Evolutionary conservation across 202 grass and related monocot species (phyloP).

Genomic region (Bolboschoenoplectus hybrid): DNA sequence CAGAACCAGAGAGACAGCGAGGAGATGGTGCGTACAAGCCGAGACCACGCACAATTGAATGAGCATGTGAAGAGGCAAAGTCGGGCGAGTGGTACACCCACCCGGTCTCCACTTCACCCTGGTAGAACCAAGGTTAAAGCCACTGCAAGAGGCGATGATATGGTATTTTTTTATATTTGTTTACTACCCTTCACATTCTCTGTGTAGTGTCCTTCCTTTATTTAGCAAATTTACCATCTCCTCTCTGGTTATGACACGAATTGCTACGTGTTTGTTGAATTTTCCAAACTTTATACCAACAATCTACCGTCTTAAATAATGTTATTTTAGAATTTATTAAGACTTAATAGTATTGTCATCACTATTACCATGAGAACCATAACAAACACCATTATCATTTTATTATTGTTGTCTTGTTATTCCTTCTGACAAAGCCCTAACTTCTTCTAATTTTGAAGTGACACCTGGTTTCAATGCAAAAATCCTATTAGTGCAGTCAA

Average conservation of each 20-base stretch:
- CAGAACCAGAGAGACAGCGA: slow-evolving; percentile 28
- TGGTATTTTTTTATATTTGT: slow-evolving; percentile 36
- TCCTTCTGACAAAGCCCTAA: background rate
- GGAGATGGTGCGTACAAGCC: slow-evolving; percentile 11
- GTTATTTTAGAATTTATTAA: background rate
- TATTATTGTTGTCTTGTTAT: background rate
- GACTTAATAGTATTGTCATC: background rate
- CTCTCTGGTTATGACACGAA: background rate
- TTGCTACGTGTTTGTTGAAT: background rate
- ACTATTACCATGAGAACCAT: background rate
- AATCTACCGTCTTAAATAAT: background rate
- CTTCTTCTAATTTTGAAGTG: background rate
- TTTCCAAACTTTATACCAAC: background rate
- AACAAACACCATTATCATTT: background rate
- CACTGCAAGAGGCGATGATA: slow-evolving; percentile 38
- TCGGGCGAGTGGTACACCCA: slow-evolving; percentile 9
- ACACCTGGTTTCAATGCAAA: background rate
- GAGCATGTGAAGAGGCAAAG: slow-evolving; percentile 36
- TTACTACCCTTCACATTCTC: background rate
- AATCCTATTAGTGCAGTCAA: background rate
- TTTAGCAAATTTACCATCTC: background rate
- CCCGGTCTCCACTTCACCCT: slow-evolving; percentile 24
- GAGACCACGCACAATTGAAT: slow-evolving; percentile 13
- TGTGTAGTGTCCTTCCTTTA: background rate
- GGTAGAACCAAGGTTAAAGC: slow-evolving; percentile 44